These are phyloP conservation scores for Exophiala oligosperma DNA, from an alignment of 2,329 filamentous ascomycete genomes.

Conservation along the genomic window DNA sequence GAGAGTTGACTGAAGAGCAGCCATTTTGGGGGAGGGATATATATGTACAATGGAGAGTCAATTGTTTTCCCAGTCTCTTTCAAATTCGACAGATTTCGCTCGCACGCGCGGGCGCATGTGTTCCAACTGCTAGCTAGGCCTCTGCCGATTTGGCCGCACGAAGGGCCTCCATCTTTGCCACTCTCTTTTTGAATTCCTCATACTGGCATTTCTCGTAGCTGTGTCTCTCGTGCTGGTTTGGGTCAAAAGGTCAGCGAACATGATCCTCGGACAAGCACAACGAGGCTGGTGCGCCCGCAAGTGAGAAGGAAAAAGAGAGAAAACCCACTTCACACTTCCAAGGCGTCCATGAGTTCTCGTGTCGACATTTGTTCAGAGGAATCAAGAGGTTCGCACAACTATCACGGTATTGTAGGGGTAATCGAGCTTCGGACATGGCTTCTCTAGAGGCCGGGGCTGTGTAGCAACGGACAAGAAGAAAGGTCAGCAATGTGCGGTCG, in stretches of 20 bases:
- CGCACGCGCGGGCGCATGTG: no score
- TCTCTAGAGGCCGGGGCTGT: slow-evolving; percentile 66
- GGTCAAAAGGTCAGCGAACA: neutral
- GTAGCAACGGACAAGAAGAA: slow-evolving; percentile 14
- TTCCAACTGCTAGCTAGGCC: neutral
- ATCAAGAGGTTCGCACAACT: slow-evolving; percentile 94
- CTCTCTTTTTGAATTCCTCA: slow-evolving; percentile 96
- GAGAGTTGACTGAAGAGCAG: no score
- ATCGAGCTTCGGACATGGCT: slow-evolving; percentile 88
- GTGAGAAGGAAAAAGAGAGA: no score
- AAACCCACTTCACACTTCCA: slow-evolving; percentile 92
- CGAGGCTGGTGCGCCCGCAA: no score
- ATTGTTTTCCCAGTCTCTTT: no score
- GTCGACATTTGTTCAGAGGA: slow-evolving; percentile 91
- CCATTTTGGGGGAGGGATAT: no score
- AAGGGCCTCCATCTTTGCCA: slow-evolving; percentile 98
- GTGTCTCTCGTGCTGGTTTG: slow-evolving; percentile 81
- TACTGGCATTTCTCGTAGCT: slow-evolving; percentile 99
- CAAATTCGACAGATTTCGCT: no score
- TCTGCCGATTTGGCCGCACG: slow-evolving; percentile 66
- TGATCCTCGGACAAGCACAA: neutral
- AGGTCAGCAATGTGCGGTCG: slow-evolving; percentile 29
- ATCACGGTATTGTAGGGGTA: slow-evolving; percentile 90
- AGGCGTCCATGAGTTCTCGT: slow-evolving; percentile 87
- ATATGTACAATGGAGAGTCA: no score